Evolutionary conservation across 306 rosid species (phyloP), one percentile per base, ranked within the genome.

Genomic region (Cicer yamashitae): DNA sequence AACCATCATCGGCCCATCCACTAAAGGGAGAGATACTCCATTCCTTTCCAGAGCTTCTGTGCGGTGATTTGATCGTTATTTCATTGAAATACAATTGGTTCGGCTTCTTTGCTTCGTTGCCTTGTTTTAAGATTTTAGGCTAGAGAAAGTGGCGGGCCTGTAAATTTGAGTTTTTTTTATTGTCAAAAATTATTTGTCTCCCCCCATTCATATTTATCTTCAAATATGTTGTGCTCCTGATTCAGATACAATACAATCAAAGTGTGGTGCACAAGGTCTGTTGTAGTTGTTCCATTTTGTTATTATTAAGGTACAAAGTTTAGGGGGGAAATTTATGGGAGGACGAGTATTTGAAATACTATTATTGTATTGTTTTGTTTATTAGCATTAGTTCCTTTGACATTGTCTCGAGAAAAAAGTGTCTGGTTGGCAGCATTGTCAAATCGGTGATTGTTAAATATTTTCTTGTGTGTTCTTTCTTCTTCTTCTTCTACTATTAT

Each of bases 61-160:
- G 50, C 43, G 71, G 80, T 80, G 83, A 74, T 87, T 79, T 85
- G 82, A 74, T 85, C 81, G 77, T 71, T 85, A 71, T 84, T 81
- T 83, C 84, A 59, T 84, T 83, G 77, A 71, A 82, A 83, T 67
- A 73, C 88, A 62, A 86, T 89, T 86, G 86, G 87, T 81, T 88
- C 82, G 85, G 81, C 91, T 89, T 88, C 91, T 86, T 86, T 79
- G 77, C 87, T 85, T 75, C 84, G 61, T 37, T 61, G 88, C 96
- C 97, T 89, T 82, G 82, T 81, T 87, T 89, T 85, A 91, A 84
- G 89, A 88, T 88, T 86, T 85, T 88, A 88, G 98, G 93, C 91
- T 75, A 63, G 86, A 81, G 83, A 84, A 75, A 82, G 91, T 82
- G 96, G 93, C 86, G 81, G 96, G 93, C 88, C 88, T 89, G 96